These are phyloP conservation scores for Pichia heedii DNA, from an alignment of 805 yeast genomes.

Conservation along the genomic window DNA sequence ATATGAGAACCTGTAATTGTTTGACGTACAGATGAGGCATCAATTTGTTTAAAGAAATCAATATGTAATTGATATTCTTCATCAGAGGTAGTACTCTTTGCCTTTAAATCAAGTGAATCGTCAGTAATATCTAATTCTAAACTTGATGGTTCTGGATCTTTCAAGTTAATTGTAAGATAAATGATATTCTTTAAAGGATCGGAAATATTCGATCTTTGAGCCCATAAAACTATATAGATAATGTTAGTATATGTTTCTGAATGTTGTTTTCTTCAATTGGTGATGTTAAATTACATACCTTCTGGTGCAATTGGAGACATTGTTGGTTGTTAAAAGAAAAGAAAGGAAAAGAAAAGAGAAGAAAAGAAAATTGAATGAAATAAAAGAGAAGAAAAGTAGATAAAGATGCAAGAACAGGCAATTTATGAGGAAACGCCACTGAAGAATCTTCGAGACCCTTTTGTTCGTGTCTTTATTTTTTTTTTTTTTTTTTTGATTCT, in stretches of 20 bases:
- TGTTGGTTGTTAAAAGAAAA: neutral
- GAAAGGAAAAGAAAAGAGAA: neutral
- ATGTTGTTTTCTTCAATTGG: neutral
- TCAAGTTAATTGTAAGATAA: conserved; percentile 62
- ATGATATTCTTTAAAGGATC: conserved; percentile 68
- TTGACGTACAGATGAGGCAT: conserved; percentile 51
- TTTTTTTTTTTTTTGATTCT: no score
- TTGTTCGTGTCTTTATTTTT: no score
- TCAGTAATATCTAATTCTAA: conserved; percentile 47
- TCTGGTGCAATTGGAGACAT: conserved; percentile 26
- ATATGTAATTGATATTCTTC: conserved; percentile 49
- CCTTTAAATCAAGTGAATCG: conserved; percentile 42
- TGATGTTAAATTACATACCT: conserved; percentile 23
- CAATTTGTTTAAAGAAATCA: conserved; percentile 71
- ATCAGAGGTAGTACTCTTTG: conserved; percentile 38
- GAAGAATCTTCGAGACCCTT: neutral
- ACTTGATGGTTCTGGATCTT: conserved; percentile 43
- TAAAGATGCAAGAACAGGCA: no score
- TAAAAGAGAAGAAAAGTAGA: neutral
- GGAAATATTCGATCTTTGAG: conserved; percentile 81
- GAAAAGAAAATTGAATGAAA: neutral
- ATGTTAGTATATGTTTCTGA: conserved; percentile 2
- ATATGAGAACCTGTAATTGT: conserved; percentile 56
- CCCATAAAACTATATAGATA: conserved; percentile 63
- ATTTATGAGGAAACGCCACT: neutral